Conservation (phyloP, 192 early-diverging fungal species). For the Geosiphon pyriformis region DNA sequence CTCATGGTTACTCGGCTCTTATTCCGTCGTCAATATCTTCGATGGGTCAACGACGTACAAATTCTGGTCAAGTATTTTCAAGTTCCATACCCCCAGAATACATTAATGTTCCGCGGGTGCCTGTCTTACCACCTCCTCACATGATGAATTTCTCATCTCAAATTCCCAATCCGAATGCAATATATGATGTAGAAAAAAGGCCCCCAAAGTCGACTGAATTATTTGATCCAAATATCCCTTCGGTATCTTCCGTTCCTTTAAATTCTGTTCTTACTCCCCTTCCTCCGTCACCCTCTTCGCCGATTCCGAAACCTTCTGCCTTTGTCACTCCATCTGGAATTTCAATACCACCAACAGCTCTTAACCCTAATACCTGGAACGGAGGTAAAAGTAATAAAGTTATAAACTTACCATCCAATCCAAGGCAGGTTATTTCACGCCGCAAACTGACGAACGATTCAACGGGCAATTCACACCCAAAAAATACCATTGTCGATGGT, state of each 20-base stretch:
- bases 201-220: conserved; percentile 21
- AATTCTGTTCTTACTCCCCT: not conserved
- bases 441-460: not conserved
- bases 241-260: not conserved
- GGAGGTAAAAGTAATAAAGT: not conserved
- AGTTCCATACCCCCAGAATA: conserved; percentile 2
- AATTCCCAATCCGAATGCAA: not conserved
- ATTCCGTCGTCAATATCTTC: conserved; percentile 3
- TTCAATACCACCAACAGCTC: not conserved
- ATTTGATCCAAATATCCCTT: conserved; percentile 19
- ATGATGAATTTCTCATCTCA: conserved; percentile 7
- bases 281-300: no score
- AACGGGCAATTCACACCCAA: not conserved
- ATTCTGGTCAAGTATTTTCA: conserved; percentile 10
- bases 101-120: conserved; percentile 4
- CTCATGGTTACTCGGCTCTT: conserved; percentile 2
- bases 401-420: not conserved
- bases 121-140: not conserved
- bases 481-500: conserved; percentile 10
- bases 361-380: not conserved
- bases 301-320: no score
- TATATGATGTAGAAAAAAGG: conserved; percentile 1
- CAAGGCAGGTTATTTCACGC: not conserved
- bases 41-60: conserved; percentile 5
- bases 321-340: not conserved